Conservation (phyloP, 768 basidiomycete species). For the Pleurotus citrinopileatus region DNA sequence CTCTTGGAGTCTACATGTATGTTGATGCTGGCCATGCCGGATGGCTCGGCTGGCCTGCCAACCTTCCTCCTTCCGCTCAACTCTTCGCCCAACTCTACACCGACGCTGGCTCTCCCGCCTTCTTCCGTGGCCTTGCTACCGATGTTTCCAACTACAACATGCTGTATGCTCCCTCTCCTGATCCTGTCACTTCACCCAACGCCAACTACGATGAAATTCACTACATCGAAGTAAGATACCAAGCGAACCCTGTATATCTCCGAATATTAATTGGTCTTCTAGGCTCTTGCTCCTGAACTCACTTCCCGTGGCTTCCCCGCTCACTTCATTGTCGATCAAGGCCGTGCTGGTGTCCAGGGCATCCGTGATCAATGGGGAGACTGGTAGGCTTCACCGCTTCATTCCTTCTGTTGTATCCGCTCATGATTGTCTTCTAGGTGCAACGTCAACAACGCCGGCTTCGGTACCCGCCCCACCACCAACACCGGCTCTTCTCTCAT, state of each 20-base stretch:
- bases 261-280: background rate
- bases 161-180: conserved; percentile 23
- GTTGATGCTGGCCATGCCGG: conserved; percentile 63
- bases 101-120: conserved; percentile 48
- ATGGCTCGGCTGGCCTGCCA: conserved; percentile 69
- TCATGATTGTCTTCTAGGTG: conserved; percentile 19
- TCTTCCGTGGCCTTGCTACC: conserved; percentile 61
- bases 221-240: conserved; percentile 48
- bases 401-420: background rate
- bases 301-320: conserved; percentile 26
- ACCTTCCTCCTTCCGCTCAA: conserved; percentile 54
- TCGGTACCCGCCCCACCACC: conserved; percentile 38
- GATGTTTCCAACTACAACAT: conserved; percentile 38
- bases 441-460: conserved; percentile 27
- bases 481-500: conserved; percentile 52
- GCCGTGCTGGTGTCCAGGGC: conserved; percentile 25
- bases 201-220: conserved; percentile 59
- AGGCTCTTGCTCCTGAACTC: conserved; percentile 51
- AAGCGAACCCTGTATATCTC: background rate
- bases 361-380: conserved; percentile 22
- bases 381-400: conserved; percentile 19
- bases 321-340: conserved; percentile 36
- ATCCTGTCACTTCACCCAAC: conserved; percentile 44
- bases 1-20: conserved; percentile 57
- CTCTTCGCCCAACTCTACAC: conserved; percentile 50